A percentile compares a stretch with the other conserved stretches of the same genome.
These are phyloP conservation scores for Atalantia buxifolia DNA, from an alignment of 345 rosid species.

Conservation along the genomic window DNA sequence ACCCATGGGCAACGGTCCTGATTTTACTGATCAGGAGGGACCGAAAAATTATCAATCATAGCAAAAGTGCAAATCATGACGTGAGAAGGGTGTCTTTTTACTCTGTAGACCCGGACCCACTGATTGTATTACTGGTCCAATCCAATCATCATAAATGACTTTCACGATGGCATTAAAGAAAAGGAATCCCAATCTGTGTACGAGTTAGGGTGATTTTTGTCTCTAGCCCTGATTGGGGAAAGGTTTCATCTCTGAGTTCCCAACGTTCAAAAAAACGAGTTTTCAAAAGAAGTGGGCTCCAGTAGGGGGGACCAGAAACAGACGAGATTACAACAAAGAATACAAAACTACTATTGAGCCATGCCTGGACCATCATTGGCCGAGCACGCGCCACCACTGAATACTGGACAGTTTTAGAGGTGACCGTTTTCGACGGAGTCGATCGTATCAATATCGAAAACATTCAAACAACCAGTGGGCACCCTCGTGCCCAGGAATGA, in stretches of 20 bases:
- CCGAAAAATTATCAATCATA: not conserved
- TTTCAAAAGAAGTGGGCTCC: conserved; percentile 16
- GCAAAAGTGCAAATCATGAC: not conserved
- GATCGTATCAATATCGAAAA: not conserved
- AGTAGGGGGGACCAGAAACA: not conserved
- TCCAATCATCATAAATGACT: conserved; percentile 13
- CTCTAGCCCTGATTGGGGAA: not conserved
- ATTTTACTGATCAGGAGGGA: not conserved
- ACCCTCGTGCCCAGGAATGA: not conserved
- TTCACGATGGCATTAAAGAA: not conserved
- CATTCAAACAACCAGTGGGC: not conserved
- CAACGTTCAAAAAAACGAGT: conserved; percentile 25
- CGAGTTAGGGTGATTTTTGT: conserved; percentile 1
- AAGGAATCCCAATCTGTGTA: not conserved
- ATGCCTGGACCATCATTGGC: conserved; percentile 39
- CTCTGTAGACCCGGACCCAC: not conserved
- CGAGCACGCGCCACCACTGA: conserved; percentile 21
- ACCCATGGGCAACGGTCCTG: not conserved
- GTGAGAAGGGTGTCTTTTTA: not conserved
- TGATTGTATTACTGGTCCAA: not conserved
- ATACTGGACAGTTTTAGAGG: not conserved
- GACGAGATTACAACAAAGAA: not conserved
- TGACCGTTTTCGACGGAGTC: conserved; percentile 16
- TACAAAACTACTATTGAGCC: conserved; percentile 30
- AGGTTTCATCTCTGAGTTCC: not conserved